Percentiles rank a stretch among this genome's conserved stretches.
Evolutionary conservation across 2,329 filamentous ascomycete genomes (phyloP).

Genomic region (Nigrograna mackinnonii): DNA sequence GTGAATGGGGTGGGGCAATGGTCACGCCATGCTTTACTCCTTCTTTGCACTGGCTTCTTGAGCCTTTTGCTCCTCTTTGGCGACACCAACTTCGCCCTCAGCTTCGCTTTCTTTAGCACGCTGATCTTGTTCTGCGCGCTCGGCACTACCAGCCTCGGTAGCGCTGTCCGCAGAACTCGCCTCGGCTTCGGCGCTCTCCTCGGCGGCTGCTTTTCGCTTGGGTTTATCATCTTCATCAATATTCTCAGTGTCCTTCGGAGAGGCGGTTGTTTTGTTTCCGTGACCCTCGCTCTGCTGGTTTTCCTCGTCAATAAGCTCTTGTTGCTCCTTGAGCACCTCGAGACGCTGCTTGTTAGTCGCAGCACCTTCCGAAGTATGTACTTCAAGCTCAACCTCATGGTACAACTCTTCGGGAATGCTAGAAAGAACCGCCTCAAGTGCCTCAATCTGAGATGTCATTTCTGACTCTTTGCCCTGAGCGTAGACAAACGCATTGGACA

Average conservation of each 20-base stretch:
- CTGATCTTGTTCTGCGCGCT: constrained; percentile 36
- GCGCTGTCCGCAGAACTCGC: constrained; percentile 32
- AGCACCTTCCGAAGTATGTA: constrained; percentile 93
- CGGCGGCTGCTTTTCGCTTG: constrained; percentile 16
- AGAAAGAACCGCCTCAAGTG: constrained; percentile 86
- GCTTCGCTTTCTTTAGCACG: constrained; percentile 11
- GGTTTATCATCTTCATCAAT: constrained; percentile 94
- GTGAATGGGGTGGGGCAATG: too few species aligned
- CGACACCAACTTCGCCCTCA: constrained; percentile 20
- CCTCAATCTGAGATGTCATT: constrained; percentile 87
- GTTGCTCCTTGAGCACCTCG: constrained; percentile 96
- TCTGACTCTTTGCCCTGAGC: constrained; percentile 82
- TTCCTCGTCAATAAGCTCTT: constrained; percentile 97
- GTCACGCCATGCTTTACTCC: too few species aligned
- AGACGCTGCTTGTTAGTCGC: constrained; percentile 99
- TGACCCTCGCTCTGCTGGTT: constrained; percentile 82
- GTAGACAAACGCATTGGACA: constrained; percentile 98
- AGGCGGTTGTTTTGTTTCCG: constrained; percentile 74
- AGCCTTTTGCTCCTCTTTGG: constrained; percentile 11
- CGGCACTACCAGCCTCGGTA: constrained; percentile 33
- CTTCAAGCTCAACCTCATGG: constrained; percentile 99
- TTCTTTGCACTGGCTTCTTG: constrained; percentile 4
- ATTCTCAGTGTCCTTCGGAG: constrained; percentile 83
- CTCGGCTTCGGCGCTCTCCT: constrained; percentile 31
- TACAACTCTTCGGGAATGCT: constrained; percentile 97